Conservation (phyloP, 495 filamentous ascomycete genomes). For the Collariella sp. region DNA sequence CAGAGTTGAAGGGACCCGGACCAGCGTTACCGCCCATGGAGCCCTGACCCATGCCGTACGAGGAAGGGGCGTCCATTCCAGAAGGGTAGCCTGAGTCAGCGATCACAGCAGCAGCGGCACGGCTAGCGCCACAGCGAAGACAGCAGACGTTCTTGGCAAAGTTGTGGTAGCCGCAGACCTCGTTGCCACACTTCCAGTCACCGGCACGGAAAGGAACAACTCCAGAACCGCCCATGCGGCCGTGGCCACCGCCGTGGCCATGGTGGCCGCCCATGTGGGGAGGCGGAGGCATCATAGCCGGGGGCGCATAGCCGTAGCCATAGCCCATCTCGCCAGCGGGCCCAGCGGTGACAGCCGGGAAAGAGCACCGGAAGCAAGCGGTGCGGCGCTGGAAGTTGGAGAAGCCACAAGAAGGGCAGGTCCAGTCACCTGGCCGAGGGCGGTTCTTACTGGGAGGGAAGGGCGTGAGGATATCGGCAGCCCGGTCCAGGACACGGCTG, state of each 20-base stretch:
- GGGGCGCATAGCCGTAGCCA: slow-evolving; percentile 60
- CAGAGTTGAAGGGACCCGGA: slow-evolving; percentile 68
- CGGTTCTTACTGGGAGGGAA: slow-evolving; percentile 98
- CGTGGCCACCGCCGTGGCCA: slow-evolving; percentile 63
- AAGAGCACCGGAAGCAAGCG: slow-evolving; percentile 97
- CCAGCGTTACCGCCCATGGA: slow-evolving; percentile 82
- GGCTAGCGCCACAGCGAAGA: slow-evolving; percentile 88
- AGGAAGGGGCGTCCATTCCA: slow-evolving; percentile 75
- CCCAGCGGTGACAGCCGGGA: slow-evolving; percentile 77
- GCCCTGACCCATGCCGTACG: slow-evolving; percentile 65
- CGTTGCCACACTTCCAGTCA: slow-evolving; percentile 97
- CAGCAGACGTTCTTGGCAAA: slow-evolving; percentile 99
- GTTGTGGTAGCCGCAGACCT: slow-evolving; percentile 98
- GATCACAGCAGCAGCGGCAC: slow-evolving; percentile 85
- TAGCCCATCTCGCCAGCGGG: slow-evolving; percentile 70
- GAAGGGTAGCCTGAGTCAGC: slow-evolving; percentile 89
- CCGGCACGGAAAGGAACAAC: slow-evolving; percentile 95
- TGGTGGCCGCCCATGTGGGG: slow-evolving; percentile 77
- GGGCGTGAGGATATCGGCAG: slow-evolving; percentile 86
- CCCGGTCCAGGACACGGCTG: slow-evolving; percentile 89
- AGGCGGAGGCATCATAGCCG: slow-evolving; percentile 68
- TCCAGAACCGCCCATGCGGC: slow-evolving; percentile 67
- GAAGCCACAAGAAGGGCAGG: slow-evolving; percentile 88
- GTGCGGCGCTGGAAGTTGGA: slow-evolving; percentile 96
- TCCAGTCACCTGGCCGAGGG: slow-evolving; percentile 95